A percentile compares a stretch with the other conserved stretches of the same genome.
Evolutionary conservation across 495 filamentous ascomycete species (phyloP).

Genomic region (Beverwykella pulmonaria): DNA sequence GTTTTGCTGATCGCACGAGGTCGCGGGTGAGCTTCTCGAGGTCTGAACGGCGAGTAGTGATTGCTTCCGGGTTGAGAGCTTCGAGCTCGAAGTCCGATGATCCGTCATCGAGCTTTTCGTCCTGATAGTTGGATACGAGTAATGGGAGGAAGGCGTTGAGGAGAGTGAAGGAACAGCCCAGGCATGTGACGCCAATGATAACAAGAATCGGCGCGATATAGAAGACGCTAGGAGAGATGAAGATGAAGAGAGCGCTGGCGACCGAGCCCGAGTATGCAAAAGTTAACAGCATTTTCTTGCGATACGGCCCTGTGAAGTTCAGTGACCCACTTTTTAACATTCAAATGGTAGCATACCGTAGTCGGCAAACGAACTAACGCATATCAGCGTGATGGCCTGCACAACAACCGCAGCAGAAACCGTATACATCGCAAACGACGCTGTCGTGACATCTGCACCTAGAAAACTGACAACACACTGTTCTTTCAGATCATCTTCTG

Average conservation of each 20-base stretch:
- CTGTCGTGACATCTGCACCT: conserved; percentile 53
- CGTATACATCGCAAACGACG: conserved; percentile 61
- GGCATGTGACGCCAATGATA: conserved; percentile 61
- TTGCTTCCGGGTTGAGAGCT: conserved; percentile 23
- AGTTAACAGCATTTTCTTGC: conserved; percentile 75
- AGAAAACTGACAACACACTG: conserved; percentile 54
- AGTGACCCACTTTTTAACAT: conserved; percentile 1
- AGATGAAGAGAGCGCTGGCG: conserved; percentile 80
- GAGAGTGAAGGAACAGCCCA: conserved; percentile 57
- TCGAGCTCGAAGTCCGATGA: conserved; percentile 18
- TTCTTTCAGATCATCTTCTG: conserved; percentile 25
- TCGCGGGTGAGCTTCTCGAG: conserved; percentile 57
- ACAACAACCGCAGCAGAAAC: conserved; percentile 56
- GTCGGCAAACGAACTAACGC: conserved; percentile 57
- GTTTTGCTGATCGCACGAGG: conserved; percentile 75
- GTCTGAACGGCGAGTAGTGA: conserved; percentile 21
- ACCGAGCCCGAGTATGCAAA: conserved; percentile 79
- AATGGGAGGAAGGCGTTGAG: conserved; percentile 58
- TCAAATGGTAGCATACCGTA: conserved; percentile 48
- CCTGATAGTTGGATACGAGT: conserved; percentile 50
- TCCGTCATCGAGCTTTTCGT: background rate
- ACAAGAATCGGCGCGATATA: conserved; percentile 75
- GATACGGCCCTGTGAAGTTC: conserved; percentile 53
- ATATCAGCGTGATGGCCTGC: conserved; percentile 58
- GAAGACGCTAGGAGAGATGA: conserved; percentile 68